Percentiles rank a stretch among this genome's conserved stretches.
These are phyloP conservation scores for Lichtheimia ornata DNA, from an alignment of 371 early-diverging fungal species.

Conservation along the genomic window DNA sequence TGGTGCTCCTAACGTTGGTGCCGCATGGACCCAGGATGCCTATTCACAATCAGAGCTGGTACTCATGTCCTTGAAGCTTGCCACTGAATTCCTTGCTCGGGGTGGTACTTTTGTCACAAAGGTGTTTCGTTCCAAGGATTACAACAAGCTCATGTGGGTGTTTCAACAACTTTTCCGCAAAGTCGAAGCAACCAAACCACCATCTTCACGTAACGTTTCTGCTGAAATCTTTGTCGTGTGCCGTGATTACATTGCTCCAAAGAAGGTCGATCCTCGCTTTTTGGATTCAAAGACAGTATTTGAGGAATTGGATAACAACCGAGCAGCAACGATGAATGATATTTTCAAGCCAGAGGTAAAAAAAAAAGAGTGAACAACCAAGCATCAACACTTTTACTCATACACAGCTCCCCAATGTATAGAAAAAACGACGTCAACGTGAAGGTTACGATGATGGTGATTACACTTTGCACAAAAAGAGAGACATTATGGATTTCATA, in stretches of 20 bases:
- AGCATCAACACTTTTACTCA: neutral
- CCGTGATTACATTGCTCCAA: constrained; percentile 92
- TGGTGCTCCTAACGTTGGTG: constrained; percentile 99
- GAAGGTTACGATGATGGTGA: constrained; percentile 97
- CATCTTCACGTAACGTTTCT: constrained; percentile 98
- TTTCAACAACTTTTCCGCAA: constrained; percentile 97
- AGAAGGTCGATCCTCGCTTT: constrained; percentile 93
- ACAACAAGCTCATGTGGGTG: constrained; percentile 98
- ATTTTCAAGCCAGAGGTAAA: constrained; percentile 77
- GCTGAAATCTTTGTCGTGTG: constrained; percentile 99
- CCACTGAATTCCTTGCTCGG: constrained; percentile 92
- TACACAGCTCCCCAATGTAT: neutral
- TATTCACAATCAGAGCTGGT: constrained; percentile 98
- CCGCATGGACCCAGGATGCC: constrained; percentile 98
- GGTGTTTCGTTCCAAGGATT: constrained; percentile 99
- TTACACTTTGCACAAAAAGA: constrained; percentile 78
- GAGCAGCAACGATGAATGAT: constrained; percentile 52
- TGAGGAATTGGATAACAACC: constrained; percentile 78
- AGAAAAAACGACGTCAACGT: constrained; percentile 86
- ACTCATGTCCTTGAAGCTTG: constrained; percentile 93
- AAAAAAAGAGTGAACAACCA: neutral
- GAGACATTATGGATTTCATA: constrained; percentile 80
- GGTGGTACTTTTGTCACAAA: constrained; percentile 99
- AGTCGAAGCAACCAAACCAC: constrained; percentile 99
- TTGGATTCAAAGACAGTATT: constrained; percentile 96